A percentile compares a stretch with the other conserved stretches of the same genome.
Evolutionary conservation across 495 filamentous ascomycete genomes (phyloP).

Genomic region (Entonaema liquescens): DNA sequence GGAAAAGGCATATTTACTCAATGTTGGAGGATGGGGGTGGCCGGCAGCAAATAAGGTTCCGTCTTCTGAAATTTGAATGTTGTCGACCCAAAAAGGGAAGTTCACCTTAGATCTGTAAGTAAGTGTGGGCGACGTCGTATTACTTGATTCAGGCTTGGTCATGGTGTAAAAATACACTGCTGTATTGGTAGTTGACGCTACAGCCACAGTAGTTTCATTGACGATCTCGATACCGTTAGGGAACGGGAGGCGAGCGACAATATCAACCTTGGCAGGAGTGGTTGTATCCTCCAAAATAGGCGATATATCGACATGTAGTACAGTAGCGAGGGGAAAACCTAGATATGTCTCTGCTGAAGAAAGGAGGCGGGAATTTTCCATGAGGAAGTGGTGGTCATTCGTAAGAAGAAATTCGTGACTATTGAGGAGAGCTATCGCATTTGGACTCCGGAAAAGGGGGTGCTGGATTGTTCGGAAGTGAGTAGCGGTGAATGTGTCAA

Average conservation of each 20-base stretch:
- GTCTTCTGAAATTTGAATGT: slow-evolving; percentile 50
- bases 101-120: slow-evolving; percentile 32
- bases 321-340: slow-evolving; percentile 46
- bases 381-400: slow-evolving; percentile 63
- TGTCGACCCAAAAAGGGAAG: slow-evolving; percentile 52
- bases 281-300: slow-evolving; percentile 51
- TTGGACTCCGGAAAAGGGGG: slow-evolving; percentile 63
- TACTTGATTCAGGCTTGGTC: not conserved
- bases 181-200: slow-evolving; percentile 46
- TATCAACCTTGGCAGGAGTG: slow-evolving; percentile 24
- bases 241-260: slow-evolving; percentile 37
- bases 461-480: slow-evolving; percentile 60
- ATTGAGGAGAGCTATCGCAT: slow-evolving; percentile 62
- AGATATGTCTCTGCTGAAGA: slow-evolving; percentile 49
- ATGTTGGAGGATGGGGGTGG: slow-evolving; percentile 49
- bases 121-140: slow-evolving; percentile 26
- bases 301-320: slow-evolving; percentile 52
- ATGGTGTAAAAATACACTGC: slow-evolving; percentile 50
- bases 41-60: slow-evolving; percentile 54
- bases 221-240: slow-evolving; percentile 45
- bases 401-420: slow-evolving; percentile 64
- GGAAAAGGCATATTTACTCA: slow-evolving; percentile 40
- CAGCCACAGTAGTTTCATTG: slow-evolving; percentile 50
- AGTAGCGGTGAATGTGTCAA: slow-evolving; percentile 44
- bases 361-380: slow-evolving; percentile 28